Evolutionary conservation across 2,329 filamentous ascomycete genomes (phyloP).

Genomic region (Emericellopsis cladophorae): DNA sequence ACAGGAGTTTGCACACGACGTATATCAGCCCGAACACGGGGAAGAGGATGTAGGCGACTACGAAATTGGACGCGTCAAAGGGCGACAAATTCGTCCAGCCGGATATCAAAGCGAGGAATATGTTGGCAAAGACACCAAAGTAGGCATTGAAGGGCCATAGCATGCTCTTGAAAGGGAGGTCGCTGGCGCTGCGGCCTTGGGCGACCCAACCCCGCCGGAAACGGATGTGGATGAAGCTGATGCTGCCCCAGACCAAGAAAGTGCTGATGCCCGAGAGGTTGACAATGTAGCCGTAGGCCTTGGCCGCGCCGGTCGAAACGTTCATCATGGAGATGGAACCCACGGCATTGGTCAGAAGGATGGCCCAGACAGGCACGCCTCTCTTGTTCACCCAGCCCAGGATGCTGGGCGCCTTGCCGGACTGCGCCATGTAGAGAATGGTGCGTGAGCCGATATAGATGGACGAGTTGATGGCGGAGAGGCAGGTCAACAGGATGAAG

Average conservation of each 20-base stretch:
- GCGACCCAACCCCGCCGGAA: slow-evolving; percentile 51
- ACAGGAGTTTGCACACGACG: slow-evolving; percentile 37
- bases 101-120: slow-evolving; percentile 47
- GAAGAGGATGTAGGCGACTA: slow-evolving; percentile 50
- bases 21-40: slow-evolving; percentile 48
- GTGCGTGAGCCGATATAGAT: slow-evolving; percentile 70
- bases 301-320: slow-evolving; percentile 49
- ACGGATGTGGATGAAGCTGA: slow-evolving; percentile 58
- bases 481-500: slow-evolving; percentile 61
- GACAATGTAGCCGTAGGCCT: slow-evolving; percentile 57
- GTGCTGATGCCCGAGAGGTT: slow-evolving; percentile 59
- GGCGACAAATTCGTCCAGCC: slow-evolving; percentile 48
- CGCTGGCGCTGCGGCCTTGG: slow-evolving; percentile 40
- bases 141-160: slow-evolving; percentile 47
- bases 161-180: slow-evolving; percentile 42
- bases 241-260: slow-evolving; percentile 60
- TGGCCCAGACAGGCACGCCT: slow-evolving; percentile 47
- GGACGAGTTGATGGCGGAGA: slow-evolving; percentile 60
- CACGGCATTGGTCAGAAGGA: slow-evolving; percentile 58
- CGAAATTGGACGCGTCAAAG: slow-evolving; percentile 44
- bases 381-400: slow-evolving; percentile 54
- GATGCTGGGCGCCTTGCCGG: slow-evolving; percentile 56
- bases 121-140: slow-evolving; percentile 42
- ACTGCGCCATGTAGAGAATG: slow-evolving; percentile 63
- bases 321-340: slow-evolving; percentile 68